Base-by-base conservation (phyloP, 1,284 basidiomycete species). In the Ceratobasidium sp. region DNA sequence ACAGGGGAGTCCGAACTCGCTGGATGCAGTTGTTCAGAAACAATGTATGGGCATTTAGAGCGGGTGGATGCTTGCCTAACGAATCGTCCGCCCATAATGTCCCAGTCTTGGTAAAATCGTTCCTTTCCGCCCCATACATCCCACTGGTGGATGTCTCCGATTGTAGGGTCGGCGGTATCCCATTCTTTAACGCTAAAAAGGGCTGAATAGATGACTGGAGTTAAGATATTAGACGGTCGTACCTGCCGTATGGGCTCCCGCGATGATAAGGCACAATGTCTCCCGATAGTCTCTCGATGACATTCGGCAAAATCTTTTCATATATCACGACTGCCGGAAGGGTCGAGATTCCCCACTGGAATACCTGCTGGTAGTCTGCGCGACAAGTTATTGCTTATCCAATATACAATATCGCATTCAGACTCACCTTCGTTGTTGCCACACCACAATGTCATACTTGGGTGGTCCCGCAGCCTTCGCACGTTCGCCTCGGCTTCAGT, bases 401-500 rank as follows among this genome's bases (percentile, higher is more conserved):
- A 30, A 30, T 12, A 6, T 3, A 3, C 5, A 20, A 23, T 7
- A 60, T 6, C 23, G 38, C 18, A 59, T 62, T 35, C 48, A 23
- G 46, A 76, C 77, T n/a, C 44, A 83, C 85, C 86, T 82, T 89
- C 88, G 80, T 91, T 89, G 81, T 89, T 88, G 4, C 88, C 88
- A 77, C 88, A 88, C 77, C 87, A 87, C 10, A 89, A 57, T 0
- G 87, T 85, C 50, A 89, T 80, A 52, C 71, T 74, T 20, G 94
- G 92, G 82, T 96, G 94, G 83, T 91, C 88, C 48, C 94, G 87
- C 60, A 96, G 85, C 68, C 93, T 86, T 83, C 90, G 91, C 27
- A 95, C 92, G 80, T 90, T 92, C 79, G 92, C 91, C 79, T 90
- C 89, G 20, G 91, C 93, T 83, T 96, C 94, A 54, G 87, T 83